These are phyloP conservation scores for Lyophyllum semitale DNA, from an alignment of 768 basidiomycete genomes.

Conservation along the genomic window DNA sequence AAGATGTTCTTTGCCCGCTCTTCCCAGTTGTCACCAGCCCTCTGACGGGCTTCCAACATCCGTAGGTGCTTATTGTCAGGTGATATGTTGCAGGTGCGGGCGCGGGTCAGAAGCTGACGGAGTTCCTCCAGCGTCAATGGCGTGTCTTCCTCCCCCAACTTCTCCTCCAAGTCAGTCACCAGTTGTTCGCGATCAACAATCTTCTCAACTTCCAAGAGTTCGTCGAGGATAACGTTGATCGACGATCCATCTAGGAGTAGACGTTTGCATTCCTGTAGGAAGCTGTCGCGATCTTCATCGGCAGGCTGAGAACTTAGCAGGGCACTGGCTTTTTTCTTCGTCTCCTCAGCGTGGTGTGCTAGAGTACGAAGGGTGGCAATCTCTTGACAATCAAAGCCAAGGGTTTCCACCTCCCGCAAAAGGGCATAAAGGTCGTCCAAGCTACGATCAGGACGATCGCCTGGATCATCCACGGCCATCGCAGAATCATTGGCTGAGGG, in stretches of 20 bases:
- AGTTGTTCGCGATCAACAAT: conserved; percentile 82
- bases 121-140: conserved; percentile 76
- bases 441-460: conserved; percentile 70
- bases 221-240: conserved; percentile 82
- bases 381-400: conserved; percentile 87
- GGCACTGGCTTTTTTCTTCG: conserved; percentile 52
- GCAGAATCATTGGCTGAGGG: conserved; percentile 41
- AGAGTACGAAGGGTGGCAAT: conserved; percentile 56
- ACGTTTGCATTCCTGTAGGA: conserved; percentile 69
- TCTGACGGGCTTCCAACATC: conserved; percentile 63
- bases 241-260: conserved; percentile 71
- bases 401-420: conserved; percentile 67
- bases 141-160: conserved; percentile 61
- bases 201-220: conserved; percentile 75
- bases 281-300: conserved; percentile 51
- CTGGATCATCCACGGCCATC: conserved; percentile 50
- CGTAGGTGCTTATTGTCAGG: conserved; percentile 65
- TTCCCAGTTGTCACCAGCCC: conserved; percentile 79
- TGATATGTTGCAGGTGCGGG: conserved; percentile 65
- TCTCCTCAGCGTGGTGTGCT: conserved; percentile 65
- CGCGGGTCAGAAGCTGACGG: conserved; percentile 69
- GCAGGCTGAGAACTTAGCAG: conserved; percentile 47
- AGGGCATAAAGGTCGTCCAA: conserved; percentile 72
- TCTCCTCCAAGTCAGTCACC: conserved; percentile 72
- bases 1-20: conserved; percentile 65